Conservation (phyloP, 78 protist genomes). For the Acrasis kona region DNA sequence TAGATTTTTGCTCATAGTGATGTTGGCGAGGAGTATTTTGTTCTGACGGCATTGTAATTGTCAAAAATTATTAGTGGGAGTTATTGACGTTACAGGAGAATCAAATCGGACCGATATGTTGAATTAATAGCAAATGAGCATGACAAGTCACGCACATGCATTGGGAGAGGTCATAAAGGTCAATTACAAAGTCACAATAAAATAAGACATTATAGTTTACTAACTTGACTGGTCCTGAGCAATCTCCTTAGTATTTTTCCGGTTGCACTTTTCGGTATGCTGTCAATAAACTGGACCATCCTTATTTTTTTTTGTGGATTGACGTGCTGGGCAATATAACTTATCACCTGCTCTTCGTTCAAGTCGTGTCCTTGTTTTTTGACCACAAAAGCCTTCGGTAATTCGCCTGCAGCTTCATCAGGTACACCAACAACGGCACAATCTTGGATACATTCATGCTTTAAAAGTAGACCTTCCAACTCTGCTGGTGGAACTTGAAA, state of each 20-base stretch:
- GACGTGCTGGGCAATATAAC: slow-evolving; percentile 19
- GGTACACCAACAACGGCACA: slow-evolving; percentile 57
- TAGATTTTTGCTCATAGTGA: no score
- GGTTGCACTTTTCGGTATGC: slow-evolving; percentile 62
- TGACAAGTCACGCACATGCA: no score
- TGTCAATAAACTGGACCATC: slow-evolving; percentile 43
- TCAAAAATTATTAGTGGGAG: no score
- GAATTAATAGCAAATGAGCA: no score
- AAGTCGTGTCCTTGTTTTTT: slow-evolving; percentile 10
- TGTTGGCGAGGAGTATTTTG: no score
- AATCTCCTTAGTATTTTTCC: slow-evolving; percentile 70
- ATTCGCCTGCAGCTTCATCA: slow-evolving; percentile 61
- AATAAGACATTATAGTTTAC: neutral
- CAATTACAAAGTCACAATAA: no score
- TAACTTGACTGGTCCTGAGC: neutral
- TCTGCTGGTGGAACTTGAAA: slow-evolving; percentile 91
- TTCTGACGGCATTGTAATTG: no score
- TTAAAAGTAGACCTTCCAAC: slow-evolving; percentile 66
- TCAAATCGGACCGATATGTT: no score
- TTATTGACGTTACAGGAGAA: no score
- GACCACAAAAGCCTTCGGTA: slow-evolving; percentile 80
- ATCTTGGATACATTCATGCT: slow-evolving; percentile 58
- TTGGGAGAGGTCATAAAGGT: no score
- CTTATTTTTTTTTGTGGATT: slow-evolving; percentile 30
- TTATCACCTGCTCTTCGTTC: slow-evolving; percentile 34